Base-by-base conservation (phyloP, 2,329 filamentous ascomycete species). In the Fusarium multiceps region DNA sequence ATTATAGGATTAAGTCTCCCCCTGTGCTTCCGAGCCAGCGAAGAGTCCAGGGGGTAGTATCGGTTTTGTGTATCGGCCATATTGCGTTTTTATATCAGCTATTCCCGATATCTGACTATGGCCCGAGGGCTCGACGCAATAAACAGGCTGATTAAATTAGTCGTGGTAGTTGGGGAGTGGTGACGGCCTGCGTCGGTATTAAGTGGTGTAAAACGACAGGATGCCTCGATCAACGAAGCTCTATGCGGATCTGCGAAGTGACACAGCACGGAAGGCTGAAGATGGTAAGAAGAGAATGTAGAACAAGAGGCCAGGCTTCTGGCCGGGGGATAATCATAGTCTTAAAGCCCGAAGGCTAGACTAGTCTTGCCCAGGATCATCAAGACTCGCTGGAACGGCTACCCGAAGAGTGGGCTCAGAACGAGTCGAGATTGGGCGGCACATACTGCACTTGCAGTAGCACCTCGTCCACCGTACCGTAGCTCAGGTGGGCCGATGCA, bases 1-100 rank as follows among this genome's bases (percentile, higher is more conserved):
- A 89, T 87, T 88, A 89, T 89, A 68, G 87, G 87, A 88, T 89
- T 89, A 88, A 89, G 87, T 68, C 76, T 79, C 79, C 79, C 81
- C 75, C 79, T 82, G 68, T 79, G 80, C 80, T 84, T 85, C 82
- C 86, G 86, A 78, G 78, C 87, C 85, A 82, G 87, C 87, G 84
- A 83, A 81, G 85, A 81, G 68, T 84, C 84, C 69, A 80, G 81
- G 76, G 84, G 79, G 75, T 79, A 80, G 74, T 84, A 85, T 69
- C 72, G 72, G 60, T 70, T 72, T 68, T 76, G 59, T 55, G 75
- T 70, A 56, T 85, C 84, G 56, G 86, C 78, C 86, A 88, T 88
- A 66, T 76, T 83, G 74, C 78, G 79, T 73, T 61, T 66, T 65
- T 51, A 32, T 66, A 70, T 73, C 70, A 77, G 75, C 64, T 79